Percentiles rank a stretch among this genome's conserved stretches.
phyloP scores from a whole-genome alignment of 1,284 basidiomycete genomes.

The Acaromyces ingoldii region DNA sequence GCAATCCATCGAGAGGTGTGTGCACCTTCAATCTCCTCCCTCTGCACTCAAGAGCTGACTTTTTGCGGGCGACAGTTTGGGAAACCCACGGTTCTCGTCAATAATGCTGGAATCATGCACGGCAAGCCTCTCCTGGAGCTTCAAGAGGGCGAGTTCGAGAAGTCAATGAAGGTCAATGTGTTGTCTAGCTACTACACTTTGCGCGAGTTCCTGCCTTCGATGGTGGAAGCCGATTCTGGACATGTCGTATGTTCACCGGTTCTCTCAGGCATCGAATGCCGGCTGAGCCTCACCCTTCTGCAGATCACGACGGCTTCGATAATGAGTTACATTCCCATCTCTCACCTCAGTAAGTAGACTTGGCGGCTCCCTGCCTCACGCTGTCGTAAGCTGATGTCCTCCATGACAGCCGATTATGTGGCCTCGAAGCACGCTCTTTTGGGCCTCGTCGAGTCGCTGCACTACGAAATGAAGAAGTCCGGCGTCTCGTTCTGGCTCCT shows the following conservation, averaged over 20 bases:
- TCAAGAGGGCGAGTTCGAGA: constrained; percentile 65
- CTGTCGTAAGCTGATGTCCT: not conserved
- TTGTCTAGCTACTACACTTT: constrained; percentile 83
- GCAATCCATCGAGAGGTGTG: too few species aligned
- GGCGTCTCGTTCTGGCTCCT: constrained; percentile 21
- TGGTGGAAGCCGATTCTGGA: constrained; percentile 71
- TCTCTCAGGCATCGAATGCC: too few species aligned
- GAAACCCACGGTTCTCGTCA: constrained; percentile 71
- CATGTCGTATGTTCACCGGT: constrained; percentile 63
- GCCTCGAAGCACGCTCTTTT: constrained; percentile 49
- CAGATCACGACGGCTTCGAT: constrained; percentile 59
- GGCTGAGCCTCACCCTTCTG: not conserved
- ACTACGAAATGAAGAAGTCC: constrained; percentile 42
- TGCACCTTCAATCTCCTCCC: too few species aligned
- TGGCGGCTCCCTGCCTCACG: not conserved
- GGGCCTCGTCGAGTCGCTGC: constrained; percentile 45
- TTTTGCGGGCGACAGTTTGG: too few species aligned
- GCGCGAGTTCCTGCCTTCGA: constrained; percentile 85
- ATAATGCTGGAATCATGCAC: constrained; percentile 93
- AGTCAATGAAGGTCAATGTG: constrained; percentile 75
- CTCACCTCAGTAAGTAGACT: constrained; percentile 67
- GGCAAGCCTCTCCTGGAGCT: constrained; percentile 80
- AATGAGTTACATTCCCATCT: constrained; percentile 68
- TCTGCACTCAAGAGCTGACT: too few species aligned
- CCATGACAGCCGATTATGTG: constrained; percentile 34